Percentiles rank a stretch among this genome's conserved stretches.
phyloP scores from a whole-genome alignment of 2,329 filamentous ascomycete genomes.

The Pseudocercospora fuligena region DNA sequence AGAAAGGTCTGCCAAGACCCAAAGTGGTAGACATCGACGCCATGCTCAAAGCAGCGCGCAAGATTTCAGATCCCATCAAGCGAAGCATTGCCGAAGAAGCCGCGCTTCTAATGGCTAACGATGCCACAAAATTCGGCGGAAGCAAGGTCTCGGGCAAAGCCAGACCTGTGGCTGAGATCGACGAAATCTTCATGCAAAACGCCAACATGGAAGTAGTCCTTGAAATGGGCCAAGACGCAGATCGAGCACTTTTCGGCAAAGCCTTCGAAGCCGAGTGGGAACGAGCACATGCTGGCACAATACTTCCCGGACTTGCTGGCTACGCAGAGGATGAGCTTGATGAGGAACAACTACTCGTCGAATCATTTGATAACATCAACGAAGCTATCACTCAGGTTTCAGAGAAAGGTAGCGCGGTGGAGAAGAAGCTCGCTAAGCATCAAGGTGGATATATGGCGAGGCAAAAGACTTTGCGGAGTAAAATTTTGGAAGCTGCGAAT shows the following conservation, averaged over 20 bases:
- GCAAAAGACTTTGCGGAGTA: conserved; percentile 76
- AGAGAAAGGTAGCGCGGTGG: conserved; percentile 80
- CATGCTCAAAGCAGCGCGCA: conserved; percentile 67
- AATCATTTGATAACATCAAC: conserved; percentile 77
- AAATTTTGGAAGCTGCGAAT: conserved; percentile 72
- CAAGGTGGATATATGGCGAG: conserved; percentile 90
- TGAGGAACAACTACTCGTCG: conserved; percentile 66
- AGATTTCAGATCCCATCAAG: conserved; percentile 67
- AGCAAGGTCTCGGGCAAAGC: conserved; percentile 67
- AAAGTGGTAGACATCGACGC: conserved; percentile 70
- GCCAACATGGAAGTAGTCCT: conserved; percentile 78
- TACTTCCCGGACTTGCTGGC: conserved; percentile 78
- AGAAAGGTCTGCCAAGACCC: conserved; percentile 80
- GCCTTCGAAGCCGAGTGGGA: conserved; percentile 52
- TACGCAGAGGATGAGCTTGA: conserved; percentile 77
- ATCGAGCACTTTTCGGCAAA: conserved; percentile 51
- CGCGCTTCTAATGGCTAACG: conserved; percentile 78
- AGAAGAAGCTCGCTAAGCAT: conserved; percentile 89
- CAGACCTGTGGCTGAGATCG: conserved; percentile 65
- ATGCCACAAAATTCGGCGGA: conserved; percentile 76
- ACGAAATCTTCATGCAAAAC: conserved; percentile 72
- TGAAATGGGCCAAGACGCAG: conserved; percentile 62
- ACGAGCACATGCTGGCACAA: conserved; percentile 51
- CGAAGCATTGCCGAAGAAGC: conserved; percentile 76
- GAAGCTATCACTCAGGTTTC: conserved; percentile 74